Base-by-base conservation (phyloP, 2,329 filamentous ascomycete genomes). In the Fusarium metavorans region DNA sequence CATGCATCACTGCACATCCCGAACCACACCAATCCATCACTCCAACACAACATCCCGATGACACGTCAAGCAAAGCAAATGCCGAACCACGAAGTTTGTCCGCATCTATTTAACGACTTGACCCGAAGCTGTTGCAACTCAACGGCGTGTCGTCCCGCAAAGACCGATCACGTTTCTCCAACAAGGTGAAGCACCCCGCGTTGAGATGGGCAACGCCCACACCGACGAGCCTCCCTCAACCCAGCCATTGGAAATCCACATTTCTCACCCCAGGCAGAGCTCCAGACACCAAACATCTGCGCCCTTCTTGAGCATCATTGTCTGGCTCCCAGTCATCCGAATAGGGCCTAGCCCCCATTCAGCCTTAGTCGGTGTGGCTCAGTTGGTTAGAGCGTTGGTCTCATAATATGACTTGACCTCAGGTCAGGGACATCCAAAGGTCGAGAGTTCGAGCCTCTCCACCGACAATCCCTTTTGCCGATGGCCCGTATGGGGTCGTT, bases 371-470 rank as follows among this genome's bases (percentile, higher is more conserved):
- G 67, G 67, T 66, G 62, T 73, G 61, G 71, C 71, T 73, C 61
- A 64, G 61, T 64, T 64, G 61, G 48, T 41, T 64, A 64, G 61
- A 64, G 61, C 61, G 61, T 64, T 73, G 71, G 71, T 73, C 71
- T 73, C 71, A 73, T 73, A 73, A 25, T 35, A 43, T 73, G 71
- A 73, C 50, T 14, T 37, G 41, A n/a, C 61, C 68, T 3, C 13
- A 73, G 50, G 58, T 66, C 48, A 52, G 71, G 60, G 71, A 52
- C 8, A 73, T 73, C 71, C 71, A 73, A 73, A 73, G 71, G 71
- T 73, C 71, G 71, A 73, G 71, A 73, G 71, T 73, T 73, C 71
- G 71, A 73, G 68, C 71, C 71, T 73, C 71, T 64, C 71, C 63
- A 67, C 58, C 67, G 66, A 71, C 71, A 72, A 39, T 18, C 13